Evolutionary conservation across 2,329 filamentous ascomycete genomes (phyloP), one percentile per base, ranked within the genome.

Genomic region (Xylariaceae sp.): DNA sequence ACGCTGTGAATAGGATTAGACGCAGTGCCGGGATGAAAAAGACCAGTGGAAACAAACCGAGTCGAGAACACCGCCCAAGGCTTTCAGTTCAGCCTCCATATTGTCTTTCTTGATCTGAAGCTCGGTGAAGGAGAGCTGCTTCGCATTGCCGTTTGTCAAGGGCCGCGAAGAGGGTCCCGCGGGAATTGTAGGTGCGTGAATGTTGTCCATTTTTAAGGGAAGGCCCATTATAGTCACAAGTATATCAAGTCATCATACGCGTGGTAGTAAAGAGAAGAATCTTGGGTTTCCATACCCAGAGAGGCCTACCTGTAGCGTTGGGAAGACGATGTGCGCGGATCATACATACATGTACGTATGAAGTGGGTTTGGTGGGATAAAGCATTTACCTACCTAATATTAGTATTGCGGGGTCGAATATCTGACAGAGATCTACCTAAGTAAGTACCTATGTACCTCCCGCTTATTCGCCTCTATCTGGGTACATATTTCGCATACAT

Each of bases 71-170:
- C 87, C 82, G 58, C 93, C 87, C 7, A 98, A 80, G 14, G 92
- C 90, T 66, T 88, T 90, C 57, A 99, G 82, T 76, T 99, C 93
- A 46, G 85, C 86, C 76, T 99, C 95, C 44, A 96, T 77, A 54
- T 85, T 82, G 65, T 93, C 88, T 74, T 96, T 98, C 76, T 91
- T 89, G 32, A 83, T 82, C 70, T 95, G 90, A 49, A 98, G 84
- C 76, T 96, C 89, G 43, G 83, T 77, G 70, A 97, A 85, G 48
- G 90, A 88, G 65, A 91, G 75, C 60, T 88, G 81, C 62, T 78
- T 77, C 50, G 83, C 77, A 64, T 83, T 76, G 63, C 89, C 88
- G 72, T 89, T 89, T 52, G 80, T 76, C 40, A 75, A 63, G 42
- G 81, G 77, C 23, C 80, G 81, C 54, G 87, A 88, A 9, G 87